Percentiles rank a stretch among this genome's conserved stretches.
phyloP scores from a whole-genome alignment of 2,329 filamentous ascomycete species.

The Apiospora hydei region DNA sequence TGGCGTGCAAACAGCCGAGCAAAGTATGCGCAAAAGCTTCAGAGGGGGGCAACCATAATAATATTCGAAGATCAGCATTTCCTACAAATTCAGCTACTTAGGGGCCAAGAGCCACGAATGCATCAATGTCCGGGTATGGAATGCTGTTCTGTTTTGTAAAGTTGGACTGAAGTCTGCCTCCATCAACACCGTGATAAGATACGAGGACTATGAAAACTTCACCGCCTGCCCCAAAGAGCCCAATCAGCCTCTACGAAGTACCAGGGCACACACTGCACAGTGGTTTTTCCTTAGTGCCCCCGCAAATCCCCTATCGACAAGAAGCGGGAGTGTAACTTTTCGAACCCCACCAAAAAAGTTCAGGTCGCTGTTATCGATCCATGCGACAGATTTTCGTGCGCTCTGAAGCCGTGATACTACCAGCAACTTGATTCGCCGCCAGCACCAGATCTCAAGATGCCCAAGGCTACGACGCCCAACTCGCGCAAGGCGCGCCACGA shows the following conservation, averaged over 20 bases:
- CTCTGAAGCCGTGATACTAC: constrained; percentile 29
- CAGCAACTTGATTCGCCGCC: constrained; percentile 21
- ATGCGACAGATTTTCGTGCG: constrained; percentile 17
- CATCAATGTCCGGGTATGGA: background rate
- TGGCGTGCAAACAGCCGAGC: background rate
- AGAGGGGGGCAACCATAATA: background rate
- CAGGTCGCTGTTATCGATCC: constrained; percentile 9
- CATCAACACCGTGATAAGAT: background rate
- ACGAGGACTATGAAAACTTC: background rate
- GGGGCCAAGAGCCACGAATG: background rate
- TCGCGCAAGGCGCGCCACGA: constrained; percentile 76
- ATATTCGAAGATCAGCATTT: no score
- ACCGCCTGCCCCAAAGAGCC: constrained; percentile 8
- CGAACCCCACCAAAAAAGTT: constrained; percentile 22
- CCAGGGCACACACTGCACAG: constrained; percentile 3
- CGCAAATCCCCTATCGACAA: constrained; percentile 13
- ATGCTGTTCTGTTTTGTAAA: background rate
- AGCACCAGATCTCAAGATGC: constrained; percentile 62
- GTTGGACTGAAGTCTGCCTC: background rate
- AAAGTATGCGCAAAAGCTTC: background rate
- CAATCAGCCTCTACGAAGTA: background rate
- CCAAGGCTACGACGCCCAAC: constrained; percentile 73
- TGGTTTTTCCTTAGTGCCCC: constrained; percentile 15
- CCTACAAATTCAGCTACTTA: background rate
- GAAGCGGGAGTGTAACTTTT: constrained; percentile 10